Percentiles rank a stretch among this genome's conserved stretches.
These are phyloP conservation scores for Malus sylvestris DNA, from an alignment of 306 rosid genomes.

Conservation along the genomic window DNA sequence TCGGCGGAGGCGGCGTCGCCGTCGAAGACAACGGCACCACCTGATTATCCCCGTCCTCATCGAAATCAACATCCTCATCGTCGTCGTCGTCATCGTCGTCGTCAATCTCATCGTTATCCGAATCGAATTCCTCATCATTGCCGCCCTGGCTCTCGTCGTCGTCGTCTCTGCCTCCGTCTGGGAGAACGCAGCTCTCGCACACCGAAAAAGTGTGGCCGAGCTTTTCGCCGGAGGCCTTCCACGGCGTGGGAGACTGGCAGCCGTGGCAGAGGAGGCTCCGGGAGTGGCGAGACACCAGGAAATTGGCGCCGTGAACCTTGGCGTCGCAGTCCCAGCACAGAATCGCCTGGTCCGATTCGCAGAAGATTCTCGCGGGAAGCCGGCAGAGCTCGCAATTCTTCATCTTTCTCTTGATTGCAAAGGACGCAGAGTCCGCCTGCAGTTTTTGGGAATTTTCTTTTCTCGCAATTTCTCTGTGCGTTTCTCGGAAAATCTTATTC, in stretches of 20 bases:
- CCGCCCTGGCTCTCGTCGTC: constrained; percentile 37
- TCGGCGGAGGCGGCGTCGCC: constrained; percentile 39
- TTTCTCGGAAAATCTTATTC: constrained; percentile 9
- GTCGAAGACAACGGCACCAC: constrained; percentile 47
- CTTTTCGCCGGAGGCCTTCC: constrained; percentile 66
- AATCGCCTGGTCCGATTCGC: constrained; percentile 72
- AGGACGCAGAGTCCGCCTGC: background rate
- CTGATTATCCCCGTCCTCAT: constrained; percentile 44
- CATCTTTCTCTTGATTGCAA: constrained; percentile 20
- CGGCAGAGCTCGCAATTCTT: constrained; percentile 70
- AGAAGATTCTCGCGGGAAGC: constrained; percentile 49
- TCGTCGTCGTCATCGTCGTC: background rate
- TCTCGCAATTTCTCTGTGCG: constrained; percentile 4
- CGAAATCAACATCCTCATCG: background rate
- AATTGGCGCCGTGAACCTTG: constrained; percentile 70
- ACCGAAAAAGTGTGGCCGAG: constrained; percentile 59
- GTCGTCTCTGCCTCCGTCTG: constrained; percentile 5
- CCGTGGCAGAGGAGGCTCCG: constrained; percentile 64
- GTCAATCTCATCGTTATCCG: constrained; percentile 14
- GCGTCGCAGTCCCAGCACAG: constrained; percentile 79
- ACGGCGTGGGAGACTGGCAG: constrained; percentile 65
- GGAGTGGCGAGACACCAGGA: constrained; percentile 62
- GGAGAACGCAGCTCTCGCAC: constrained; percentile 44
- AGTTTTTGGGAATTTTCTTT: constrained; percentile 5
- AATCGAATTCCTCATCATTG: constrained; percentile 35